A percentile compares a stretch with the other conserved stretches of the same genome.
These are phyloP conservation scores for Saccharomyces hybrid DNA, from an alignment of 1,139 yeast genomes.

Conservation along the genomic window DNA sequence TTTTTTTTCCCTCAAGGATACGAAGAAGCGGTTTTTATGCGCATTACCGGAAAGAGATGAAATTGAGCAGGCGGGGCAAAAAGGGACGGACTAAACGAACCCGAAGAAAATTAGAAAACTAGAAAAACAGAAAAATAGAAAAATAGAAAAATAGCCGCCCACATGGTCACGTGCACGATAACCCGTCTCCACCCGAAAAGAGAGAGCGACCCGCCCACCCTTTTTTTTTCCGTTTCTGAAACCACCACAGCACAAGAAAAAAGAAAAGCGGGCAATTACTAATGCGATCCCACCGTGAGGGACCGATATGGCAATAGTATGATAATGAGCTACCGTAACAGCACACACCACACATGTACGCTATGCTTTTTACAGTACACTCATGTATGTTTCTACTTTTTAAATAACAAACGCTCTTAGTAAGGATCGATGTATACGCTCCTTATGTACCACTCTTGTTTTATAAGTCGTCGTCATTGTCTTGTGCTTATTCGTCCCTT, in stretches of 20 bases:
- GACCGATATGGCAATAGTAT: neutral
- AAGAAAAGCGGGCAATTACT: neutral
- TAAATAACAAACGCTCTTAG: neutral
- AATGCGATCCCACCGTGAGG: neutral
- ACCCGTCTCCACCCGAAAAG: neutral
- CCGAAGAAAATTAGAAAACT: neutral
- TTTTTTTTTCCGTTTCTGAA: neutral
- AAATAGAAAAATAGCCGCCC: neutral
- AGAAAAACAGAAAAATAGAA: neutral
- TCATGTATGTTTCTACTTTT: too few species aligned
- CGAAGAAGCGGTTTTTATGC: neutral
- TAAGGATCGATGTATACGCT: neutral
- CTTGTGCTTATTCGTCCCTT: neutral
- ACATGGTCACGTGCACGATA: neutral
- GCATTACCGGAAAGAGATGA: neutral
- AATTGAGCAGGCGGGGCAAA: neutral
- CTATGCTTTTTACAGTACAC: neutral
- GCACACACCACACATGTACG: neutral
- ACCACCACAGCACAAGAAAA: neutral
- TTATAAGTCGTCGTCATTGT: neutral
- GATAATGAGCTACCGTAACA: neutral
- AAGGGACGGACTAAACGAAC: neutral
- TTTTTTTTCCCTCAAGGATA: conserved; percentile 1
- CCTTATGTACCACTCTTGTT: neutral
- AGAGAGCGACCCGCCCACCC: neutral